Base-by-base conservation (phyloP, 2,329 filamentous ascomycete genomes). In the Hymenoscyphus scutula region DNA sequence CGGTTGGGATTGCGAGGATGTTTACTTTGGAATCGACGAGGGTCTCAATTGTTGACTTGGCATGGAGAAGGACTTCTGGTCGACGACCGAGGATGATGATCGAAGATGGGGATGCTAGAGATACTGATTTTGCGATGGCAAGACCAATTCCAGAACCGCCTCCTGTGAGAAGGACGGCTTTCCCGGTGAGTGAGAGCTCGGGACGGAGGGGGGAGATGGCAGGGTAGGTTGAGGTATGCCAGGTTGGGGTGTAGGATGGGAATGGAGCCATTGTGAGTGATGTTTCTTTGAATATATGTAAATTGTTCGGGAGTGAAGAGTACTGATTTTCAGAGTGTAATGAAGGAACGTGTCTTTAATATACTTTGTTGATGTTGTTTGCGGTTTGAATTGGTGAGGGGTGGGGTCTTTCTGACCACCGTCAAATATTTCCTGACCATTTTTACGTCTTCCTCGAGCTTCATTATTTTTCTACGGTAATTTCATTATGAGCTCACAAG, bases 111-210 rank as follows among this genome's bases (percentile, higher is more conserved):
- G 45, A 51, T 19, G 45, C 45, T 19, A 51, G 45, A 23, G 23
- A 19, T 1, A 51, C 23, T 25, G 45, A 51, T 23, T 51, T 51
- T 10, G 10, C 45, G 45, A 51, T 11, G 0, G 19, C 45, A 23
- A 51, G 3, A 23, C 45, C 19, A 25, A 23, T 51, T 25, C 45
- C n/a, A 11, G 45, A 11, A 3, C 45, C 45, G 0, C 76, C 78
- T 23, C 79, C 80, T 3, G 79, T 82, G 17, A 80, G 65, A 5
- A 80, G 3, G 10, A 80, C 66, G 10, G 69, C 75, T 63, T 78
- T 80, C 56, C 74, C 74, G 53, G 70, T 72, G 57, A 73, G 74
- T 27, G 76, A 77, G 53, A 80, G 73, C 55, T 75, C 74, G 1
- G 79, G 75, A 11, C 74, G 75, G 4, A 69, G 72, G 6, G 78